These are phyloP conservation scores for Fusarium sp. DNA, from an alignment of 2,329 filamentous ascomycete genomes.

Conservation along the genomic window DNA sequence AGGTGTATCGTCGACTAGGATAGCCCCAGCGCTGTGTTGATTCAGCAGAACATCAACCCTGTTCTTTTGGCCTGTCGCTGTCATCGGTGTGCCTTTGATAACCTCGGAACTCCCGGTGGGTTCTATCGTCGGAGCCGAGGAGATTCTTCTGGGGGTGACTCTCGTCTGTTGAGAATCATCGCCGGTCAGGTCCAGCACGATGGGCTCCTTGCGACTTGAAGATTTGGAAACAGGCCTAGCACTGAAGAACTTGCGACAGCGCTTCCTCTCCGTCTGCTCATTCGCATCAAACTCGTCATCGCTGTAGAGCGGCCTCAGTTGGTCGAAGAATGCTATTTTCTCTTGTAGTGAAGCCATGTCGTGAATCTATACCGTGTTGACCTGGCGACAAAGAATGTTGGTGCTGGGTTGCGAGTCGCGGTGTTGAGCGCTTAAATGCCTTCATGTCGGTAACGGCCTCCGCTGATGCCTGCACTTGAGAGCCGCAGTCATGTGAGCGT, in stretches of 20 bases:
- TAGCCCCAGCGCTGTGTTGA: conserved; percentile 29
- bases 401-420: conserved; percentile 11
- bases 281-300: conserved; percentile 45
- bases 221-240: conserved; percentile 12
- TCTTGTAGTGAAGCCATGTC: conserved; percentile 50
- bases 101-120: conserved; percentile 17
- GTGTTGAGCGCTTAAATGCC: neutral
- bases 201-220: conserved; percentile 5
- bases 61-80: conserved; percentile 33
- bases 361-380: neutral
- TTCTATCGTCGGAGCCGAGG: conserved; percentile 29
- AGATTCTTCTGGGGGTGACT: conserved; percentile 34
- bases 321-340: conserved; percentile 61
- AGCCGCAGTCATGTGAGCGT: conserved; percentile 4
- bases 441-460: conserved; percentile 3
- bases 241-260: conserved; percentile 46
- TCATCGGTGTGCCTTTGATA: conserved; percentile 48
- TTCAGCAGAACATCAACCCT: conserved; percentile 33
- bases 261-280: conserved; percentile 50
- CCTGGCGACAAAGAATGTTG: neutral
- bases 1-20: conserved; percentile 44
- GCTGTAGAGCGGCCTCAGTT: conserved; percentile 52
- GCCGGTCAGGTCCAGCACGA: conserved; percentile 29
- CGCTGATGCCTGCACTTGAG: conserved; percentile 1
- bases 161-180: conserved; percentile 25